Evolutionary conservation across 805 yeast species (phyloP).

Genomic region (Allodekkera sacchari): DNA sequence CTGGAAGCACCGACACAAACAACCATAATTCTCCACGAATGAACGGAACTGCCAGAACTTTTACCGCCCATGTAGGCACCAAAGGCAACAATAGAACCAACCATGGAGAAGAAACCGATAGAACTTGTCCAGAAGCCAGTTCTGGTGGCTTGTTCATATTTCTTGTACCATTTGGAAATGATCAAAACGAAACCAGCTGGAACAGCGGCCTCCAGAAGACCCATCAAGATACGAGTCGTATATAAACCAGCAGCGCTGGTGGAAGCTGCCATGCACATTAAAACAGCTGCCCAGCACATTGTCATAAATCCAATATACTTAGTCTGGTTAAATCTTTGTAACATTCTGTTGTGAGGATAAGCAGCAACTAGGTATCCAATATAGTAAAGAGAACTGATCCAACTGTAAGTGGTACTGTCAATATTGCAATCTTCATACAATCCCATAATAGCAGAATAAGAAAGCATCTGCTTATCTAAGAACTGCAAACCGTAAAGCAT

Average conservation of each 20-base stretch:
- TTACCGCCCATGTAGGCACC: neutral
- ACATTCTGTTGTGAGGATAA: neutral
- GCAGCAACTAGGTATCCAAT: conserved; percentile 32
- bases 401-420: conserved; percentile 37
- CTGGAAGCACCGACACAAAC: conserved; percentile 22
- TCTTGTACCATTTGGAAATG: conserved; percentile 49
- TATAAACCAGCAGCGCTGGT: conserved; percentile 36
- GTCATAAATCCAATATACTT: conserved; percentile 29
- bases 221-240: conserved; percentile 37
- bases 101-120: conserved; percentile 34
- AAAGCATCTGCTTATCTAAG: conserved; percentile 34
- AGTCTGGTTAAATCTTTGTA: conserved; percentile 15
- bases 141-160: conserved; percentile 29
- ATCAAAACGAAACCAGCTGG: conserved; percentile 50
- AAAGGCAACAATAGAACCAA: conserved; percentile 14
- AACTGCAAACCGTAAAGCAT: conserved; percentile 17
- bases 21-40: conserved; percentile 24
- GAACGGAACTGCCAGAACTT: conserved; percentile 30
- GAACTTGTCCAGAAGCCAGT: neutral
- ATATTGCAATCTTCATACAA: conserved; percentile 30
- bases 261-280: conserved; percentile 38
- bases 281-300: conserved; percentile 52
- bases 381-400: conserved; percentile 32
- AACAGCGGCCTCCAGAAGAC: conserved; percentile 43
- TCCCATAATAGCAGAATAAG: conserved; percentile 40